Evolutionary conservation across 1,284 basidiomycete species (phyloP).

Genomic region (Moniliella sp.): DNA sequence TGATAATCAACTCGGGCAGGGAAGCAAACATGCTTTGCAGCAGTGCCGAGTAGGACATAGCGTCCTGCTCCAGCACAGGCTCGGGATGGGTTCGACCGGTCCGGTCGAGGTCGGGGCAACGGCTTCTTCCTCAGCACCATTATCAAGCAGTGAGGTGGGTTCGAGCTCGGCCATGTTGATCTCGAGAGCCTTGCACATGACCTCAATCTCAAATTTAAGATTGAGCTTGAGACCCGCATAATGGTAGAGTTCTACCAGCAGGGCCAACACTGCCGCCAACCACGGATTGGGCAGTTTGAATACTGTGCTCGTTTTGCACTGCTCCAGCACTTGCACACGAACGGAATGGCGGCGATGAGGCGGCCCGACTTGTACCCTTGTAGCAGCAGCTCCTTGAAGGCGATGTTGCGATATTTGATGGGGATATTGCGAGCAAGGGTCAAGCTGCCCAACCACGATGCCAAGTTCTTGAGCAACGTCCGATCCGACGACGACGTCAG

Average conservation of each 20-base stretch:
- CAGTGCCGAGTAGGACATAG: too few relatives aligned
- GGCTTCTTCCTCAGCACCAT: conserved; percentile 1
- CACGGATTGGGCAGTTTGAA: conserved; percentile 94
- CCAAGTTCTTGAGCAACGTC: conserved; percentile 73
- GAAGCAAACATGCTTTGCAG: conserved; percentile 50
- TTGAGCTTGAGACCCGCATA: conserved; percentile 89
- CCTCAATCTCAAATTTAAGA: conserved; percentile 95
- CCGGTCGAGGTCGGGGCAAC: conserved; percentile 3
- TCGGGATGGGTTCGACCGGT: conserved; percentile 8
- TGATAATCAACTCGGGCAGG: conserved; percentile 51
- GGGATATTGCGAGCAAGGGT: conserved; percentile 78
- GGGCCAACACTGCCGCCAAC: conserved; percentile 78
- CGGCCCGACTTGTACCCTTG: conserved; percentile 84
- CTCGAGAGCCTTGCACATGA: conserved; percentile 73
- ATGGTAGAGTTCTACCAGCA: conserved; percentile 85
- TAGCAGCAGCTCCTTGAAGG: conserved; percentile 83
- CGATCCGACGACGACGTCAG: conserved; percentile 62
- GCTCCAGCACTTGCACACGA: conserved; percentile 90
- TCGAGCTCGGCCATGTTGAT: conserved; percentile 71
- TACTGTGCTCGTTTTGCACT: conserved; percentile 65
- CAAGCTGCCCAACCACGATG: conserved; percentile 77
- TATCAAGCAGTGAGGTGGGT: conserved; percentile 54
- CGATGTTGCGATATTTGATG: conserved; percentile 74
- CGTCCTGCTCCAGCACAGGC: conserved; percentile 5
- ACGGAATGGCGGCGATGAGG: conserved; percentile 82